These are phyloP conservation scores for Naganishia antarctica DNA, from an alignment of 768 basidiomycete species.

Conservation along the genomic window DNA sequence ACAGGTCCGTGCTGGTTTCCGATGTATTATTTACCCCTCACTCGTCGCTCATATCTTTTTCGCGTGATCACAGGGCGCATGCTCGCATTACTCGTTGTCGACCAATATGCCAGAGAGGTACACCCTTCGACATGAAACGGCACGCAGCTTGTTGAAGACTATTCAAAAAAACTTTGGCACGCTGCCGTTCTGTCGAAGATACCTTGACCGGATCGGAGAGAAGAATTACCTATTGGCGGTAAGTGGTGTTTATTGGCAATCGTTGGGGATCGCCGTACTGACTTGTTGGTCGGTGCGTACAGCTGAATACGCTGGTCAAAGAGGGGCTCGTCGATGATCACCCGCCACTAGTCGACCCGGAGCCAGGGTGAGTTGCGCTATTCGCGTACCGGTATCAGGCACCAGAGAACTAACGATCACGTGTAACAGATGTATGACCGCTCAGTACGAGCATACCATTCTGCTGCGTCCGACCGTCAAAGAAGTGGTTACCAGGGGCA, in stretches of 20 bases:
- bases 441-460: slow-evolving; percentile 62
- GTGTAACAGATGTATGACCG: slow-evolving; percentile 66
- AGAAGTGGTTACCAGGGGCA: slow-evolving; percentile 53
- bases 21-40: too few relatives aligned
- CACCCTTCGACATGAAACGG: slow-evolving; percentile 67
- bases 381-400: not conserved
- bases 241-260: slow-evolving; percentile 49
- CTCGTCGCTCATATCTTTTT: too few relatives aligned
- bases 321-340: slow-evolving; percentile 87
- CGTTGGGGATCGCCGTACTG: not conserved
- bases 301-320: slow-evolving; percentile 74
- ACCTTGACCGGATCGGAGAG: slow-evolving; percentile 87
- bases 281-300: not conserved
- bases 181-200: slow-evolving; percentile 88
- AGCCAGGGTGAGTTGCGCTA: slow-evolving; percentile 52
- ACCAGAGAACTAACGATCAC: not conserved
- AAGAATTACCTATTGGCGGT: slow-evolving; percentile 80
- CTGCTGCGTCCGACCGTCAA: slow-evolving; percentile 54
- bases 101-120: slow-evolving; percentile 39
- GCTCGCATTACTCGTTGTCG: slow-evolving; percentile 76
- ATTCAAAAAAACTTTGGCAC: slow-evolving; percentile 94
- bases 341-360: slow-evolving; percentile 81
- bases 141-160: slow-evolving; percentile 75
- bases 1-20: slow-evolving; percentile 54
- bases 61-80: slow-evolving; percentile 69